These are phyloP conservation scores for Kazachstania martiniae DNA, from an alignment of 805 yeast genomes.

Conservation along the genomic window DNA sequence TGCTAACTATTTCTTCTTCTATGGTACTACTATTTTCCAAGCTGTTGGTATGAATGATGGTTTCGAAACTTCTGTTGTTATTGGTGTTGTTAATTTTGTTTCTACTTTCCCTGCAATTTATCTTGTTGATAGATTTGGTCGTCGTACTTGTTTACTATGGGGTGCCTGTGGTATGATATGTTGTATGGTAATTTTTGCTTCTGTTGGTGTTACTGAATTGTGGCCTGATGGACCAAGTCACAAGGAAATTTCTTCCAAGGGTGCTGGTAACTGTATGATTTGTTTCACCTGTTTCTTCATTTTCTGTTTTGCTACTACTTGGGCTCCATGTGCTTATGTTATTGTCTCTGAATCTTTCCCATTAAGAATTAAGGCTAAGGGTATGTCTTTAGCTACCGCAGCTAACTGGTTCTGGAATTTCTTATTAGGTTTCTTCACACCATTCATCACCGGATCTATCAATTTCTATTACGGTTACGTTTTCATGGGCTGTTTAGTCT, in stretches of 20 bases:
- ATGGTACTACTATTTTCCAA: constrained; percentile 48
- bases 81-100: constrained; percentile 46
- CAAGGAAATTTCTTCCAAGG: constrained; percentile 32
- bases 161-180: constrained; percentile 38
- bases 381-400: constrained; percentile 47
- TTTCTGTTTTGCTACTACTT: constrained; percentile 57
- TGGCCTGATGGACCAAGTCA: constrained; percentile 37
- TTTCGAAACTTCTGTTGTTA: constrained; percentile 42
- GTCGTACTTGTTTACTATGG: constrained; percentile 33
- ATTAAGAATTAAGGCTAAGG: constrained; percentile 52
- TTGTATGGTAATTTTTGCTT: constrained; percentile 37
- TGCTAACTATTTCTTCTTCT: constrained; percentile 52
- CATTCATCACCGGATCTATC: constrained; percentile 51
- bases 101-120: constrained; percentile 41
- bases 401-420: constrained; percentile 59
- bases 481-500: constrained; percentile 44
- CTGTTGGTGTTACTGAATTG: constrained; percentile 40
- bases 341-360: constrained; percentile 58
- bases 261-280: constrained; percentile 60
- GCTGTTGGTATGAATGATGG: constrained; percentile 48
- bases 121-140: constrained; percentile 41
- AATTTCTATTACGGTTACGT: constrained; percentile 61
- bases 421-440: constrained; percentile 57
- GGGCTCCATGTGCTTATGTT: constrained; percentile 58
- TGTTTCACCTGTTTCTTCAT: constrained; percentile 54